Evolutionary conservation across 2,329 filamentous ascomycete genomes (phyloP), one percentile per base, ranked within the genome.

Genomic region (Diplodia seriata): DNA sequence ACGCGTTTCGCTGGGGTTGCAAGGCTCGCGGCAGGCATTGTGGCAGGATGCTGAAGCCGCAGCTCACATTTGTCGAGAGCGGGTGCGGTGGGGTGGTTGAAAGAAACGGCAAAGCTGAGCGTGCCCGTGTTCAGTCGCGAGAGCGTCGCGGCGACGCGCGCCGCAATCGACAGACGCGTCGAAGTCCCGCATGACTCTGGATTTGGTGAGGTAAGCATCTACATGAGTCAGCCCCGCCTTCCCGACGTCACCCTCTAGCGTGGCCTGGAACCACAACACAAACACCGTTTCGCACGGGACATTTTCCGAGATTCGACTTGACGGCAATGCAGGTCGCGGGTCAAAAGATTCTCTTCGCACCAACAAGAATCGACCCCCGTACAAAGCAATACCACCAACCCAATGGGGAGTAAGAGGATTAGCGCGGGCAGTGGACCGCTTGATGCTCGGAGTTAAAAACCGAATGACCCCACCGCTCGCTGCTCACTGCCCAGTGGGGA

Each of bases 1-100:
- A 80, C 79, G 55, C 82, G 78, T 76, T 85, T 85, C 63, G 73
- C 76, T 29, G 82, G 80, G 54, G 80, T 75, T 68, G 70, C 74
- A 31, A 73, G 69, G 36, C 76, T 73, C 33, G 75, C 72, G 57
- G 73, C 73, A n/a, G 76, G 72, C 78, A 80, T 80, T 2, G 47
- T 75, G 70, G 20, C 59, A 49, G 12, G 9, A 23, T 15, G n/a
- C 6, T 2, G 12, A 20, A 38, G 59, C 59, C 43, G 59, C 47
- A 26, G 29, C 31, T 51, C 36, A 31, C 59, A 63, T 63, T 31
- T 62, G 59, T 55, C 31, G 38, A 14, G 12, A n/a, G 15, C 12
- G 31, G 59, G 15, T 31, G 29, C 11, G 59, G 40, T 18, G 33
- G 50, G 18, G 49, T 43, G 33, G 62, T 29, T 65, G 62, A 65